Conservation (phyloP, 805 yeast species). For the Lipomyces lipofer region DNA sequence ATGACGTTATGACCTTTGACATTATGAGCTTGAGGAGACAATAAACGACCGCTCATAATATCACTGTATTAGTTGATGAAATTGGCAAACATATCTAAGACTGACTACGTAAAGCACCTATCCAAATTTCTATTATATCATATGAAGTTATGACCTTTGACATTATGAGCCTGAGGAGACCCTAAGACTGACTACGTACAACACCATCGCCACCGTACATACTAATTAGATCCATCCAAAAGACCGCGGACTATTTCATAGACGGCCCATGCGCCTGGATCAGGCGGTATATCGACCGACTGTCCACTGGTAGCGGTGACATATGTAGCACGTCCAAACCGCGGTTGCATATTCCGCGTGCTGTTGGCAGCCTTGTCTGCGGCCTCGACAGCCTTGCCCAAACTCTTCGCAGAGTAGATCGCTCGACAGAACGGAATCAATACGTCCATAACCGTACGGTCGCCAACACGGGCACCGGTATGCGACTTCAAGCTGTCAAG, state of each 20-base stretch:
- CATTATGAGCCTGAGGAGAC: too few relatives aligned
- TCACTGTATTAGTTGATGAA: too few relatives aligned
- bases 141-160: too few relatives aligned
- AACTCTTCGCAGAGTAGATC: slow-evolving; percentile 52
- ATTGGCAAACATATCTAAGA: too few relatives aligned
- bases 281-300: slow-evolving; percentile 57
- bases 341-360: slow-evolving; percentile 74
- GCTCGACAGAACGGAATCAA: slow-evolving; percentile 80
- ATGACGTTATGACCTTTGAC: too few relatives aligned
- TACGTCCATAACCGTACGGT: slow-evolving; percentile 85
- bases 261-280: slow-evolving; percentile 92
- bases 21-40: too few relatives aligned
- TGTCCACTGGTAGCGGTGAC: slow-evolving; percentile 46
- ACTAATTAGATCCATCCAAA: slow-evolving; percentile 15
- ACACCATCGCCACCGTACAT: neutral
- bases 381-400: slow-evolving; percentile 62
- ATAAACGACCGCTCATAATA: too few relatives aligned
- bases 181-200: too few relatives aligned
- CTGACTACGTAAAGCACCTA: too few relatives aligned
- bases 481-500: slow-evolving; percentile 74
- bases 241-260: slow-evolving; percentile 57
- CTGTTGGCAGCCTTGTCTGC: slow-evolving; percentile 75
- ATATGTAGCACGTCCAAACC: slow-evolving; percentile 91
- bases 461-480: slow-evolving; percentile 86
- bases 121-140: too few relatives aligned